Conservation (phyloP, 768 basidiomycete genomes). For the Phylloporus arenicola region DNA sequence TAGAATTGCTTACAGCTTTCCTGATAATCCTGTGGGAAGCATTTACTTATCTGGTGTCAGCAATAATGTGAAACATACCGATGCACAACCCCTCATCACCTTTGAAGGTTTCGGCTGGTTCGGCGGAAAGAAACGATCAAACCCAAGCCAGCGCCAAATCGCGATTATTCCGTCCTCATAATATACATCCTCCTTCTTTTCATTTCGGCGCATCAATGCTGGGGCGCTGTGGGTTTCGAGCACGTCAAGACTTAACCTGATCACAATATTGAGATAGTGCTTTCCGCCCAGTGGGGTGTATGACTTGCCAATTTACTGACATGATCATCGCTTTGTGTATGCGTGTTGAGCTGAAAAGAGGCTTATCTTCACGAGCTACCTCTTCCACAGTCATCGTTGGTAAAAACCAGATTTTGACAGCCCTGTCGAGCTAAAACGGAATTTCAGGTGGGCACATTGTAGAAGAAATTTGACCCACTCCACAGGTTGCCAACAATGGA, state of each 20-base stretch:
- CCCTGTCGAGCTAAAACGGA: conserved; percentile 55
- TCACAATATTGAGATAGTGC: neutral
- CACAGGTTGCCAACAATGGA: conserved; percentile 72
- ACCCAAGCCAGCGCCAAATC: conserved; percentile 65
- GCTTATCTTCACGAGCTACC: conserved; percentile 64
- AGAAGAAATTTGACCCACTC: conserved; percentile 40
- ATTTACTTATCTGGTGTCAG: neutral
- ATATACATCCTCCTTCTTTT: conserved; percentile 21
- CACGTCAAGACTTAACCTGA: conserved; percentile 54
- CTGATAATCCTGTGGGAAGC: conserved; percentile 57
- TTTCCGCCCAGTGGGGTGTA: neutral
- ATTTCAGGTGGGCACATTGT: conserved; percentile 1
- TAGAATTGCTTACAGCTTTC: conserved; percentile 54
- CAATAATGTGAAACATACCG: conserved; percentile 37
- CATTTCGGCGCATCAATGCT: conserved; percentile 37
- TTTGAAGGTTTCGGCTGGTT: conserved; percentile 29
- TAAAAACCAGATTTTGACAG: conserved; percentile 71
- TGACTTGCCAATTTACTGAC: conserved; percentile 55
- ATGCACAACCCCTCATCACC: conserved; percentile 52
- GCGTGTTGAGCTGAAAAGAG: conserved; percentile 61
- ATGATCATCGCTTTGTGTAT: conserved; percentile 63
- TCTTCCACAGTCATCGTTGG: conserved; percentile 34
- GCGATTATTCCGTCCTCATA: conserved; percentile 47
- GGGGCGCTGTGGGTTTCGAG: conserved; percentile 52
- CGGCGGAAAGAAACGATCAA: conserved; percentile 60